Evolutionary conservation across 2,329 filamentous ascomycete species (phyloP).

Genomic region (Trichoderma koningiopsis): DNA sequence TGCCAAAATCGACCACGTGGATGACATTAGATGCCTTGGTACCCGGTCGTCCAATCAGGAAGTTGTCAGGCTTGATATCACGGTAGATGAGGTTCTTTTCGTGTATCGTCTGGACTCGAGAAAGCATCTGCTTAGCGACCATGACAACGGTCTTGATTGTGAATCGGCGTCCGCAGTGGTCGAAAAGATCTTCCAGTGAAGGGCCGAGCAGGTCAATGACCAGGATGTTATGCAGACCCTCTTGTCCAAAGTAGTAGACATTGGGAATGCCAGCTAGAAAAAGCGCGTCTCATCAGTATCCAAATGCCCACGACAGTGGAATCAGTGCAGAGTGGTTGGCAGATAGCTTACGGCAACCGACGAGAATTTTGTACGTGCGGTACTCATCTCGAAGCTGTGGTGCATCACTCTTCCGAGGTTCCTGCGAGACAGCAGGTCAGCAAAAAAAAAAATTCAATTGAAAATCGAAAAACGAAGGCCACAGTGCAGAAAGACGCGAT

Average conservation of each 20-base stretch:
- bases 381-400: slow-evolving; percentile 98
- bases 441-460: background rate
- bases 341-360: slow-evolving; percentile 84
- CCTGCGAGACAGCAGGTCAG: slow-evolving; percentile 52
- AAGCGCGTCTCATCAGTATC: slow-evolving; percentile 4
- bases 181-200: slow-evolving; percentile 94
- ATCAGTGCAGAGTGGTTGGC: background rate
- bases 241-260: slow-evolving; percentile 99
- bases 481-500: background rate
- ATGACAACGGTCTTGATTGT: slow-evolving; percentile 97
- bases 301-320: background rate
- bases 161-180: slow-evolving; percentile 94
- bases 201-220: slow-evolving; percentile 96
- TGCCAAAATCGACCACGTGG: slow-evolving; percentile 97
- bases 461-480: background rate
- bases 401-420: slow-evolving; percentile 98
- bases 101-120: slow-evolving; percentile 89
- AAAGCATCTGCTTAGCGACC: slow-evolving; percentile 99
- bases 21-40: slow-evolving; percentile 98
- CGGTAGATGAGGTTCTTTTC: slow-evolving; percentile 99
- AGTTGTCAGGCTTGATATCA: slow-evolving; percentile 99
- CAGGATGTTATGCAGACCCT: slow-evolving; percentile 97
- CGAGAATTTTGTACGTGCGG: slow-evolving; percentile 98
- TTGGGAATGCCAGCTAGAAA: slow-evolving; percentile 89
- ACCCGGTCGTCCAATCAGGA: slow-evolving; percentile 88